Evolutionary conservation across 148 eudicot species (phyloP), one percentile per base, ranked within the genome.

Genomic region (Vaccinium myrtillus): DNA sequence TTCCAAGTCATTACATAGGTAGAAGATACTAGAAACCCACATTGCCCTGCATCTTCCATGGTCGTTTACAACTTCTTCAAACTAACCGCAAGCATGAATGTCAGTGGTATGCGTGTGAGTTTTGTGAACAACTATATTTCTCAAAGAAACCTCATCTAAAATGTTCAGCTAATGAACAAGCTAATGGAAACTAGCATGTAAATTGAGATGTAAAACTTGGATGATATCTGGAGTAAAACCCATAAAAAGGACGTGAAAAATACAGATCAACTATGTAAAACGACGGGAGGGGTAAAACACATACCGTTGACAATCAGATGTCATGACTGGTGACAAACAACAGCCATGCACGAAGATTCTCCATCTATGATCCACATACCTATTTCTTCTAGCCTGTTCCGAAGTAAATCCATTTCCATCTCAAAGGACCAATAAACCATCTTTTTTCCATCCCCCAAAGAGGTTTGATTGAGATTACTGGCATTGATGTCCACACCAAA

Each of bases 291-390:
- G 51, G 9, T 23, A 4, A 36, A 73, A 74, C 58, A 50, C 18
- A n/a, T 56, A 81, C 39, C 43, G 23, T 55, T 80, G 70, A 19
- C 86, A 54, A 11, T 32, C 36, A 67, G 83, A 78, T 59, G 79
- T 75, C 87, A 94, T 85, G 93, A 92, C 49, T 63, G 87, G 83
- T 95, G 93, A 87, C 99, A 97, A 80, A 93, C 74, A 69, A 97
- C 98, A 75, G 95, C 93, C 65, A 80, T 91, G 86, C 99, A 97
- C 25, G 98, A 92, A 63, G 83, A 84, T 13, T 95, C 96, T 30
- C 85, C 82, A 87, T 95, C 98, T 32, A 97, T 87, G 58, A 87
- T 82, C 99, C 99, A 97, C 87, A 93, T 11, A 61, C 93, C 92
- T 18, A 91, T 67, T 78, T 85, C 84, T 82, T 83, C 87, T 74